Evolutionary conservation across 2,329 filamentous ascomycete genomes (phyloP).

Genomic region (Aureobasidium sp.): DNA sequence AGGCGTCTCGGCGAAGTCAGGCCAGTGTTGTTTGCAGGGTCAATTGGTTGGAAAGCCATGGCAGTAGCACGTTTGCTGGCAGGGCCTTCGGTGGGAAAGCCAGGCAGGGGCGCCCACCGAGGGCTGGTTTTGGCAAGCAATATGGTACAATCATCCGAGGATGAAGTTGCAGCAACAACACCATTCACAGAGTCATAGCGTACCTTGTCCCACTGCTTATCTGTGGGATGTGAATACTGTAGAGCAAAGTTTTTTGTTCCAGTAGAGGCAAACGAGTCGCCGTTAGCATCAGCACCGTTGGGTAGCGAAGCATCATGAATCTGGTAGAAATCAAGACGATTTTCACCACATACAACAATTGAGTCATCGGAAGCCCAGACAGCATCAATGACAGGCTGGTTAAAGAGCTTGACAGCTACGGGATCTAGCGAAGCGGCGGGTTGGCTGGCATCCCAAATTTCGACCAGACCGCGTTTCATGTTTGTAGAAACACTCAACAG

Average conservation of each 20-base stretch:
- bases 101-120: constrained; percentile 9
- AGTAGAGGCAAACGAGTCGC: neutral
- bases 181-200: constrained; percentile 26
- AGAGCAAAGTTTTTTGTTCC: constrained; percentile 17
- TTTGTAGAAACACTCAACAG: constrained; percentile 23
- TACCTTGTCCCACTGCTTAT: constrained; percentile 21
- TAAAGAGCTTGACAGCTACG: constrained; percentile 31
- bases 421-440: constrained; percentile 21
- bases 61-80: constrained; percentile 26
- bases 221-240: constrained; percentile 19
- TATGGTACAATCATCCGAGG: constrained; percentile 21
- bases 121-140: constrained; percentile 27
- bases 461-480: constrained; percentile 22
- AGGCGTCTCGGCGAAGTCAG: constrained; percentile 18
- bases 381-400: constrained; percentile 33
- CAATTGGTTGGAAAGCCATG: constrained; percentile 31
- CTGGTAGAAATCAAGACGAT: constrained; percentile 30
- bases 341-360: constrained; percentile 36
- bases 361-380: constrained; percentile 34
- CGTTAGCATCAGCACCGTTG: constrained; percentile 13
- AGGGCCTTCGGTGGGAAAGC: neutral
- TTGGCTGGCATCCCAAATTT: constrained; percentile 19
- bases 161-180: constrained; percentile 28
- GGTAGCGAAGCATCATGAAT: constrained; percentile 16
- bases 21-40: constrained; percentile 10